Conservation (phyloP, 768 basidiomycete genomes). For the Trichaptum fuscoviolaceum region DNA sequence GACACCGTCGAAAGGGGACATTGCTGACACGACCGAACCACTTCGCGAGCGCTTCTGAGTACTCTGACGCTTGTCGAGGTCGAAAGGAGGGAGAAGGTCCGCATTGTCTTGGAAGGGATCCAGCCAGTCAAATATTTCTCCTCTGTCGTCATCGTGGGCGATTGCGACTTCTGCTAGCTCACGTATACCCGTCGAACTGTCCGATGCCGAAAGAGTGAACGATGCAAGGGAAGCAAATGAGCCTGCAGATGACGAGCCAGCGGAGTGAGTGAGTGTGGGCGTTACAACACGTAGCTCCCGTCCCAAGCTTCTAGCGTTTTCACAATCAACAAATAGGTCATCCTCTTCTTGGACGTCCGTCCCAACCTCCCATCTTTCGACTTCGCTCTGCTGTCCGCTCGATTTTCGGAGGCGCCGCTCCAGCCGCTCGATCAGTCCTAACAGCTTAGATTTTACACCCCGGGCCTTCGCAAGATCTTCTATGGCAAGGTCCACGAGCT, state of each 20-base stretch:
- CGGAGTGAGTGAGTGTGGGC: not conserved
- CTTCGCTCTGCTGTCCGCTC: conserved; percentile 31
- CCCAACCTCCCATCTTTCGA: conserved; percentile 33
- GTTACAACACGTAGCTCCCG: not conserved
- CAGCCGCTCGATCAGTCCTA: conserved; percentile 57
- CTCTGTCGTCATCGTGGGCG: not conserved
- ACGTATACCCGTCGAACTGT: not conserved
- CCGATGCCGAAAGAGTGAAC: not conserved
- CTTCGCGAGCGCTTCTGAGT: not conserved
- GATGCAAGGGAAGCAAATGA: not conserved
- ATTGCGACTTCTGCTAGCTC: not conserved
- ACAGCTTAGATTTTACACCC: conserved; percentile 50
- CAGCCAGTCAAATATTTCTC: not conserved
- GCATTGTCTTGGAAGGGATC: not conserved
- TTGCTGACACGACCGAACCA: not conserved
- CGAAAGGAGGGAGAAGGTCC: not conserved
- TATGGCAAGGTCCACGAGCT: conserved; percentile 8
- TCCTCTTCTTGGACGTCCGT: conserved; percentile 26
- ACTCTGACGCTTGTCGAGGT: not conserved
- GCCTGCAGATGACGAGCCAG: not conserved
- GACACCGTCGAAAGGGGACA: too few relatives aligned
- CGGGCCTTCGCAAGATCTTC: conserved; percentile 26
- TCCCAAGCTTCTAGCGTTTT: not conserved
- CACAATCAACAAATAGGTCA: conserved; percentile 7
- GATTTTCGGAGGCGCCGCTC: conserved; percentile 33